phyloP scores from a whole-genome alignment of 176 grass and related monocot species.

The Puccinellia tenuiflora region DNA sequence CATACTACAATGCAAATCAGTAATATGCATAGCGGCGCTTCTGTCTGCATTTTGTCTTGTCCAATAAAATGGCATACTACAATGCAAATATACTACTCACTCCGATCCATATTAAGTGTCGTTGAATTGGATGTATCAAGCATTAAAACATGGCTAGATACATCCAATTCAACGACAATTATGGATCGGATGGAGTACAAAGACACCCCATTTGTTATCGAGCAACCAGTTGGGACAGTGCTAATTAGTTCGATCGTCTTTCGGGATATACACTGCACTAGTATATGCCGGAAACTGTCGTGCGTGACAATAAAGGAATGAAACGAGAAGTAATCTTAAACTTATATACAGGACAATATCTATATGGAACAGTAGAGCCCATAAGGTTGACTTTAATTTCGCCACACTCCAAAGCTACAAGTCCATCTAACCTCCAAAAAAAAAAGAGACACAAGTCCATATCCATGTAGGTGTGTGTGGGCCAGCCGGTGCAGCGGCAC shows the following conservation, averaged over 20 bases:
- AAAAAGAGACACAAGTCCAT: background rate
- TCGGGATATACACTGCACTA: background rate
- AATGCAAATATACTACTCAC: no score
- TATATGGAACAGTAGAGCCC: background rate
- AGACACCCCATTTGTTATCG: no score
- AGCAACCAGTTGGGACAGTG: no score
- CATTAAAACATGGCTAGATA: no score
- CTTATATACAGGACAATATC: background rate
- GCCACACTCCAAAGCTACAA: slow-evolving; percentile 49
- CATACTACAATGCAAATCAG: no score
- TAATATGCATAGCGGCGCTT: no score
- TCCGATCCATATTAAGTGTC: no score
- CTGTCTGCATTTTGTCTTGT: no score
- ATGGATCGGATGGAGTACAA: no score
- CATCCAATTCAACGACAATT: no score
- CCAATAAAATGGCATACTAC: no score
- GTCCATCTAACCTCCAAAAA: background rate
- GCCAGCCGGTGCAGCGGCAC: background rate
- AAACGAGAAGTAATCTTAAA: background rate
- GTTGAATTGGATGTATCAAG: no score
- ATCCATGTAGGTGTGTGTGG: background rate
- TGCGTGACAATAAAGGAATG: background rate
- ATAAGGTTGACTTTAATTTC: slow-evolving; percentile 52
- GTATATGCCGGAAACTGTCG: background rate
- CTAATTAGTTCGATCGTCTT: background rate